A percentile compares a stretch with the other conserved stretches of the same genome.
These are phyloP conservation scores for Fusarium sp. DNA, from an alignment of 2,329 filamentous ascomycete genomes.

Conservation along the genomic window DNA sequence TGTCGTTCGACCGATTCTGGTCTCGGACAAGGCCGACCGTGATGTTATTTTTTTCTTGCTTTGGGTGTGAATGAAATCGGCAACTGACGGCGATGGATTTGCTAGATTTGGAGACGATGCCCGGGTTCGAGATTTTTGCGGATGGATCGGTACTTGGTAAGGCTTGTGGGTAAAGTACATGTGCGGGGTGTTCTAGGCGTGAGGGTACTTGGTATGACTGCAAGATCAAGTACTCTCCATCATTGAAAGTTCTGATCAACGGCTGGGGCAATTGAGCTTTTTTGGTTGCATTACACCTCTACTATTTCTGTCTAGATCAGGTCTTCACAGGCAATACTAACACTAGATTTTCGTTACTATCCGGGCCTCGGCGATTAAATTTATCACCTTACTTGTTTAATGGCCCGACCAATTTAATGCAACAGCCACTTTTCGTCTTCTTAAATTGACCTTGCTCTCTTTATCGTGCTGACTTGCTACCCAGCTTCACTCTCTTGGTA, in stretches of 20 bases:
- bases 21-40: slow-evolving; percentile 44
- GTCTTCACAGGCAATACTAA: slow-evolving; percentile 32
- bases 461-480: slow-evolving; percentile 22
- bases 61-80: slow-evolving; percentile 47
- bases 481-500: slow-evolving; percentile 17
- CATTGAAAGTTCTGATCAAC: slow-evolving; percentile 41
- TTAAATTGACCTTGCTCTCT: slow-evolving; percentile 18
- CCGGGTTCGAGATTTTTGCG: slow-evolving; percentile 49
- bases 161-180: slow-evolving; percentile 36
- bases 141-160: slow-evolving; percentile 34
- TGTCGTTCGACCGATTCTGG: slow-evolving; percentile 47
- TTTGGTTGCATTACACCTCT: slow-evolving; percentile 33
- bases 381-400: slow-evolving; percentile 20
- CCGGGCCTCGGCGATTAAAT: slow-evolving; percentile 35
- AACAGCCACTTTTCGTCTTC: slow-evolving; percentile 13
- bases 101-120: slow-evolving; percentile 46
- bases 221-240: slow-evolving; percentile 30
- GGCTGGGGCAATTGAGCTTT: slow-evolving; percentile 14
- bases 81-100: slow-evolving; percentile 43
- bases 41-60: slow-evolving; percentile 31
- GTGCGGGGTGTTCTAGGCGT: slow-evolving; percentile 1
- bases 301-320: slow-evolving; percentile 32
- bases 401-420: slow-evolving; percentile 8
- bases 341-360: slow-evolving; percentile 11
- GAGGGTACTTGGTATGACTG: slow-evolving; percentile 30